Evolutionary conservation across 106 monocot species (phyloP).

Genomic region (Chionographis japonica): DNA sequence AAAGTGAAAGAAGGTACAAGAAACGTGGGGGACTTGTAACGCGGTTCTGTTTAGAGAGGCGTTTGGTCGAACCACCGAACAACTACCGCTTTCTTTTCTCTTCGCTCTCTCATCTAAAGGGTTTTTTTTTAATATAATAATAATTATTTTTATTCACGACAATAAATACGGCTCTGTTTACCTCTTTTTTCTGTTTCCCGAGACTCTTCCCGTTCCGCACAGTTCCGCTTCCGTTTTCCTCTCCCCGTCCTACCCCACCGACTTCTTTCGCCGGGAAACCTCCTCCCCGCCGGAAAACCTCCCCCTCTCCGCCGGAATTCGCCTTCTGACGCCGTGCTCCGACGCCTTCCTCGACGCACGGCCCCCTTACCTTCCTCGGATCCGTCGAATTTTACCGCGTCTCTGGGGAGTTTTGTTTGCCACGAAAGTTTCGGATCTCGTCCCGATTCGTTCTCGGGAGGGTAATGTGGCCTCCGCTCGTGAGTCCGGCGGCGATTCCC

Average conservation of each 20-base stretch:
- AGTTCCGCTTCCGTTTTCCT: slow-evolving; percentile 12
- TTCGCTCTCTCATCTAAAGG: neutral
- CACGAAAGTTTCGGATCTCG: slow-evolving; percentile 15
- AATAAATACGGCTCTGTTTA: slow-evolving; percentile 16
- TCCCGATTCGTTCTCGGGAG: slow-evolving; percentile 7
- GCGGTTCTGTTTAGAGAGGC: slow-evolving; percentile 25
- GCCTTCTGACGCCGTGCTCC: neutral
- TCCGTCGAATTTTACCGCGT: neutral
- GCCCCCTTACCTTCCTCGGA: neutral
- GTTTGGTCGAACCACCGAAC: slow-evolving; percentile 36
- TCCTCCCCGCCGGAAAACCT: neutral
- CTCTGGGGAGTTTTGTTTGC: neutral
- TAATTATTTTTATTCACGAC: neutral
- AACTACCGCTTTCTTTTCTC: slow-evolving; percentile 9
- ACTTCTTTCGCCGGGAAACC: slow-evolving; percentile 7
- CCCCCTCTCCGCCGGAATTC: neutral
- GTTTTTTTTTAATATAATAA: neutral
- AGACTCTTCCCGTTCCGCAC: slow-evolving; percentile 8
- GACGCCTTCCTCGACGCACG: no score
- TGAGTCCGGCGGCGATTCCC: neutral
- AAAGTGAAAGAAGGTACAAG: neutral
- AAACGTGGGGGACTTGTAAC: slow-evolving; percentile 5
- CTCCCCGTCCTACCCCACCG: neutral
- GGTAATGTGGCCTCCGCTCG: slow-evolving; percentile 18
- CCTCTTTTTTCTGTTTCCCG: slow-evolving; percentile 11